Conservation (phyloP, 805 yeast genomes). For the Saccharomycopsis synnaedendra region DNA sequence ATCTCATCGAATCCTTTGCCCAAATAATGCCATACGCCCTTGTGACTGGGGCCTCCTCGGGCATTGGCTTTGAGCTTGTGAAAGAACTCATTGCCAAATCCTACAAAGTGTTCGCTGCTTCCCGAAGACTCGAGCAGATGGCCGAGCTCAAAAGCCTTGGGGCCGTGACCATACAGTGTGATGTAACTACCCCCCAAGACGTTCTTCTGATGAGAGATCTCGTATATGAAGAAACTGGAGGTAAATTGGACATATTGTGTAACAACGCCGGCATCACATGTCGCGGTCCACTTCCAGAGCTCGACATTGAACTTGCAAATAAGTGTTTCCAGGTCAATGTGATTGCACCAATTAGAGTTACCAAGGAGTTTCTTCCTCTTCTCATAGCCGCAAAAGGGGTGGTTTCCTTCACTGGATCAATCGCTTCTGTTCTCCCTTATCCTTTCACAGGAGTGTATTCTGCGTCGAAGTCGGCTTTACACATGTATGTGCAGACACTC, state of each 20-base stretch:
- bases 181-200: conserved; percentile 42
- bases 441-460: conserved; percentile 63
- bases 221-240: conserved; percentile 32
- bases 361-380: conserved; percentile 43
- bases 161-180: conserved; percentile 40
- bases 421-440: conserved; percentile 53
- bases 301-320: too few species aligned
- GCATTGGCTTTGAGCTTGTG: conserved; percentile 41
- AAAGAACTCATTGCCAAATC: conserved; percentile 33
- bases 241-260: conserved; percentile 43
- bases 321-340: conserved; percentile 47
- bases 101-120: conserved; percentile 64
- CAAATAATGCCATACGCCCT: conserved; percentile 21
- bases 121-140: conserved; percentile 57
- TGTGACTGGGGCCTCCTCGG: conserved; percentile 47
- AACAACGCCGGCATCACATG: conserved; percentile 57
- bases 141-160: conserved; percentile 30
- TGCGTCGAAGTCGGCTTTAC: conserved; percentile 66
- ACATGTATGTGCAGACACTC: conserved; percentile 52
- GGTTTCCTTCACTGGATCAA: conserved; percentile 64
- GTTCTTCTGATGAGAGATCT: conserved; percentile 32
- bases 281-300: too few species aligned
- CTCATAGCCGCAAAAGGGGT: conserved; percentile 57
- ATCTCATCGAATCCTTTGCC: too few species aligned
- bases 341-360: conserved; percentile 54